Evolutionary conservation across 129 eudicot species (phyloP).

Genomic region (Tanacetum coccineum): DNA sequence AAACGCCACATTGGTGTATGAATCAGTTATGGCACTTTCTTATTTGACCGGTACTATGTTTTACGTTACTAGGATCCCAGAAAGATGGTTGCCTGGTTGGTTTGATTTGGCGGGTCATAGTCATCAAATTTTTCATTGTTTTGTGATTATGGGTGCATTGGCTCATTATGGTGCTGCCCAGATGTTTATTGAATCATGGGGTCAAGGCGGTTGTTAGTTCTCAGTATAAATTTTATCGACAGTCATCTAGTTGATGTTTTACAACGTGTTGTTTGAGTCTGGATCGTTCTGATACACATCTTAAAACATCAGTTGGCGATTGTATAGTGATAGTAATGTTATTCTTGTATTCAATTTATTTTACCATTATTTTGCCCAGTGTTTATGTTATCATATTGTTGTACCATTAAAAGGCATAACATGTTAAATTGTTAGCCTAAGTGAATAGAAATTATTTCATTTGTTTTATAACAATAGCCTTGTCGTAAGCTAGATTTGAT

Average conservation of each 20-base stretch:
- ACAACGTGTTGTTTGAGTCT: slow-evolving; percentile 9
- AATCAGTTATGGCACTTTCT: slow-evolving; percentile 66
- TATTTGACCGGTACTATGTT: slow-evolving; percentile 76
- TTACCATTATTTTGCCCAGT: slow-evolving; percentile 1
- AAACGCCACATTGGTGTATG: slow-evolving; percentile 58
- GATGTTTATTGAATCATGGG: slow-evolving; percentile 49
- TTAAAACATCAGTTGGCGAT: slow-evolving; percentile 12
- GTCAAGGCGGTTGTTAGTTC: slow-evolving; percentile 37
- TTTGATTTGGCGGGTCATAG: slow-evolving; percentile 93
- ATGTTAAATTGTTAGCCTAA: background rate
- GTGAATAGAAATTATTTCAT: slow-evolving; percentile 9
- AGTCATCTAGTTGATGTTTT: slow-evolving; percentile 15
- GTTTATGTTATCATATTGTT: background rate
- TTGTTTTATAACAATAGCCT: background rate
- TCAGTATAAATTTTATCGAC: background rate
- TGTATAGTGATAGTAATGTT: slow-evolving; percentile 1
- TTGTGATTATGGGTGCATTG: slow-evolving; percentile 87
- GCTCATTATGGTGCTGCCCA: slow-evolving; percentile 89
- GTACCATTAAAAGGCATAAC: background rate
- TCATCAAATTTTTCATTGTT: slow-evolving; percentile 82
- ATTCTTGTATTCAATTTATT: background rate
- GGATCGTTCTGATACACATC: slow-evolving; percentile 12
- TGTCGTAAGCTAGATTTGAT: no score
- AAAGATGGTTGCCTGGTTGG: slow-evolving; percentile 93
- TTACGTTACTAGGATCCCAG: slow-evolving; percentile 74